phyloP scores from a whole-genome alignment of 2,329 filamentous ascomycete genomes.

The Pseudogymnoascus sp. region DNA sequence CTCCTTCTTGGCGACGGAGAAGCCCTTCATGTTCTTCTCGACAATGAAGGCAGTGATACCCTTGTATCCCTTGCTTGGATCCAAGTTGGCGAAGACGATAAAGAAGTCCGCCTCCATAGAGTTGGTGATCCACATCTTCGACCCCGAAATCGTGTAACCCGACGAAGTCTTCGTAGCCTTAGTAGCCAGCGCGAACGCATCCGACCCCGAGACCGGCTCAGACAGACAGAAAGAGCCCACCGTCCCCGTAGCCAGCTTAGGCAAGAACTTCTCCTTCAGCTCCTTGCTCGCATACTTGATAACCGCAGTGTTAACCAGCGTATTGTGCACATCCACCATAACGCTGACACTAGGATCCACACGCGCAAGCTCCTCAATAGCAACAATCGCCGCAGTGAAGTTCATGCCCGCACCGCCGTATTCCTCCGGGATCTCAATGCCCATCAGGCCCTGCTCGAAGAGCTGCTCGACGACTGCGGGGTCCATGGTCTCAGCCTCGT shows the following conservation, averaged over 20 bases:
- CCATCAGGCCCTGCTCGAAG: conserved; percentile 97
- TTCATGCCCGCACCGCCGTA: conserved; percentile 97
- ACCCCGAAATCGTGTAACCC: conserved; percentile 81
- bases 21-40: conserved; percentile 82
- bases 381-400: conserved; percentile 92
- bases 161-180: conserved; percentile 76
- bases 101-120: conserved; percentile 89
- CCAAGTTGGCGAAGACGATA: conserved; percentile 95
- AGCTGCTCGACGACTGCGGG: conserved; percentile 79
- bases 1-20: conserved; percentile 97
- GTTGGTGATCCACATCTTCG: conserved; percentile 99
- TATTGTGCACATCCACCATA: conserved; percentile 96
- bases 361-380: conserved; percentile 91
- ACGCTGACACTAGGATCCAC: conserved; percentile 94
- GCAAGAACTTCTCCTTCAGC: conserved; percentile 79
- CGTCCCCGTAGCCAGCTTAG: conserved; percentile 81
- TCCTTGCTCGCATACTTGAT: conserved; percentile 74
- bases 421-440: conserved; percentile 94
- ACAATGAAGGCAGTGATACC: conserved; percentile 95
- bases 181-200: conserved; percentile 91
- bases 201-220: conserved; percentile 86
- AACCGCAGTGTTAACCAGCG: conserved; percentile 88
- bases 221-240: conserved; percentile 89
- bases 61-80: conserved; percentile 88
- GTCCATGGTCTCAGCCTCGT: conserved; percentile 94